These are phyloP conservation scores for Trichosporon sp. DNA, from an alignment of 1,284 basidiomycete genomes.

Conservation along the genomic window DNA sequence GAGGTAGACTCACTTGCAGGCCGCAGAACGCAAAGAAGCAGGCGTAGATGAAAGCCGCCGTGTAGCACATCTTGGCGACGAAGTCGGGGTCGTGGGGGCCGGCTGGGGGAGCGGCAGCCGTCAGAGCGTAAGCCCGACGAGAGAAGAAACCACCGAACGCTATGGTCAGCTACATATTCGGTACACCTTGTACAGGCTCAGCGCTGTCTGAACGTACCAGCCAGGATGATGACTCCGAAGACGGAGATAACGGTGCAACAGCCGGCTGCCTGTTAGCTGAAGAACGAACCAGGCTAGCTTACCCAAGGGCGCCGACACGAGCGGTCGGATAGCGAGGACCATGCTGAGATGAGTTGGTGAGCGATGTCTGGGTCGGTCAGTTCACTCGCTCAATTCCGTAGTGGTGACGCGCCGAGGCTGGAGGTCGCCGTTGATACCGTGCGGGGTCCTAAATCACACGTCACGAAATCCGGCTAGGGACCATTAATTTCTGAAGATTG, in stretches of 20 bases:
- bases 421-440: neutral
- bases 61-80: constrained; percentile 59
- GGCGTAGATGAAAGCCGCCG: constrained; percentile 60
- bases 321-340: constrained; percentile 50
- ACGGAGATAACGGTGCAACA: constrained; percentile 62
- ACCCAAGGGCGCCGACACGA: constrained; percentile 58
- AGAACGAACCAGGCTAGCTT: constrained; percentile 26
- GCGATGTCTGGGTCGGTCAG: constrained; percentile 1
- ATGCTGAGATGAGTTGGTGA: constrained; percentile 23
- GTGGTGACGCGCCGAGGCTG: constrained; percentile 13
- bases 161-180: constrained; percentile 50
- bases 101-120: constrained; percentile 48
- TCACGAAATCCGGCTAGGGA: neutral
- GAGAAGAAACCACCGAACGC: constrained; percentile 51
- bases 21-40: constrained; percentile 61
- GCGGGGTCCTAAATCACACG: constrained; percentile 18
- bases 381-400: neutral
- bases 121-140: constrained; percentile 57
- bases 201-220: constrained; percentile 45
- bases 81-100: constrained; percentile 59
- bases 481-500: constrained; percentile 18
- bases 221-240: constrained; percentile 61
- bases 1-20: constrained; percentile 56
- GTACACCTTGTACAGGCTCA: neutral
- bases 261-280: constrained; percentile 51